Conservation (phyloP, 352 stramenopile species). For the Phytophthora cryptogea region DNA sequence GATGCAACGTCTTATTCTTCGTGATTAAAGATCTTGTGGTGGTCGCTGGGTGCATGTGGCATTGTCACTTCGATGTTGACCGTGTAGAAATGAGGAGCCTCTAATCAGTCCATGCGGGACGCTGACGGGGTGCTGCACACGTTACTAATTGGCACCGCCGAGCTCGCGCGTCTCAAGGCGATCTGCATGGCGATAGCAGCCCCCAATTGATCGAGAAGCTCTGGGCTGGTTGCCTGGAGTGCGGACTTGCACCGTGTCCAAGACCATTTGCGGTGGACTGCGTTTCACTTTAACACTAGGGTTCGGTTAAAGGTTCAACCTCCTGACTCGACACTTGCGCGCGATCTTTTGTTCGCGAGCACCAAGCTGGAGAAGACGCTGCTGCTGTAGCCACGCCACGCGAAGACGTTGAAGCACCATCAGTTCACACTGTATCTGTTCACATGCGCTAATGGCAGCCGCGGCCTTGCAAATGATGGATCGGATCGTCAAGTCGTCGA, state of each 20-base stretch:
- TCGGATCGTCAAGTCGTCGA: slow-evolving; percentile 20
- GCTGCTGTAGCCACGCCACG: slow-evolving; percentile 3
- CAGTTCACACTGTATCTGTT: not conserved
- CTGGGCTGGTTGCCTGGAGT: too few species aligned
- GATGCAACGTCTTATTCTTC: slow-evolving; percentile 19
- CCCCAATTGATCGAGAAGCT: not conserved
- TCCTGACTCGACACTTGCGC: too few species aligned
- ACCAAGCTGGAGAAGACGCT: not conserved
- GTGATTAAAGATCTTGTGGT: slow-evolving; percentile 14
- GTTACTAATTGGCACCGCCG: slow-evolving; percentile 22
- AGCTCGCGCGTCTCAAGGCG: not conserved
- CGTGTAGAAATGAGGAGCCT: slow-evolving; percentile 18
- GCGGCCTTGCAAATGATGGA: slow-evolving; percentile 10
- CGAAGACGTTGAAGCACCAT: slow-evolving; percentile 11
- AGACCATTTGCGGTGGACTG: not conserved
- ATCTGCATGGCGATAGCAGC: not conserved
- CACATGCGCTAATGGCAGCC: not conserved
- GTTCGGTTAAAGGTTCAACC: too few species aligned
- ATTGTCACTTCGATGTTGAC: slow-evolving; percentile 7
- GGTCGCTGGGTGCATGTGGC: slow-evolving; percentile 1
- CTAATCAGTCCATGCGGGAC: slow-evolving; percentile 22
- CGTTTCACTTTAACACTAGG: slow-evolving; percentile 19
- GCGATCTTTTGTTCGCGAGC: slow-evolving; percentile 16
- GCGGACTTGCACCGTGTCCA: not conserved
- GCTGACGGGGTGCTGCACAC: slow-evolving; percentile 10